phyloP scores from a whole-genome alignment of 306 rosid species.

The Psophocarpus tetragonolobus region DNA sequence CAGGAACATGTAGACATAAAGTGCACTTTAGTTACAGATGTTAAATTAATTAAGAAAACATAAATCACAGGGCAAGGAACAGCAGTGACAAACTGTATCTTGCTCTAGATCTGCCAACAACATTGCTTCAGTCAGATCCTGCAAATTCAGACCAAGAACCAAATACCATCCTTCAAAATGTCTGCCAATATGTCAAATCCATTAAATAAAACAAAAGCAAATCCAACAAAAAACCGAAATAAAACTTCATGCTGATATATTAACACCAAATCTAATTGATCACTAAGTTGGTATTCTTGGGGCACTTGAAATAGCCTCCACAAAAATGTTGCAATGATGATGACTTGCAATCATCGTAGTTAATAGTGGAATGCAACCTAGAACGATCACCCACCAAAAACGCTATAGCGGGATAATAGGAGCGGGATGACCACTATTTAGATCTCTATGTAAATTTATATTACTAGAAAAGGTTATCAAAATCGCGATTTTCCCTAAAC shows the following conservation, averaged over 20 bases:
- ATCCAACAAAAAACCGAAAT: slow-evolving; percentile 19
- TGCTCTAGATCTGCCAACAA: slow-evolving; percentile 78
- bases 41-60: slow-evolving; percentile 23
- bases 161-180: slow-evolving; percentile 20
- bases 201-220: slow-evolving; percentile 25
- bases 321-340: neutral
- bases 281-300: neutral
- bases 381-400: no score
- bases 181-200: slow-evolving; percentile 9
- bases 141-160: slow-evolving; percentile 45
- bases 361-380: no score
- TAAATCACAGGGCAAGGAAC: slow-evolving; percentile 33
- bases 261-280: neutral
- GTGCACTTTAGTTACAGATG: slow-evolving; percentile 2
- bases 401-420: no score
- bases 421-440: no score
- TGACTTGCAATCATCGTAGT: neutral
- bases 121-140: slow-evolving; percentile 90
- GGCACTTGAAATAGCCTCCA: neutral
- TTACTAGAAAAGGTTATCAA: no score
- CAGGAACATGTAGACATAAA: slow-evolving; percentile 7
- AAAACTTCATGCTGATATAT: neutral
- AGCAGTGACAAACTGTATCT: slow-evolving; percentile 77
- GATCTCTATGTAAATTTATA: no score
- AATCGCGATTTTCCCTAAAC: no score